phyloP scores from a whole-genome alignment of 2,329 filamentous ascomycete species.

The Corinectria fuckeliana region DNA sequence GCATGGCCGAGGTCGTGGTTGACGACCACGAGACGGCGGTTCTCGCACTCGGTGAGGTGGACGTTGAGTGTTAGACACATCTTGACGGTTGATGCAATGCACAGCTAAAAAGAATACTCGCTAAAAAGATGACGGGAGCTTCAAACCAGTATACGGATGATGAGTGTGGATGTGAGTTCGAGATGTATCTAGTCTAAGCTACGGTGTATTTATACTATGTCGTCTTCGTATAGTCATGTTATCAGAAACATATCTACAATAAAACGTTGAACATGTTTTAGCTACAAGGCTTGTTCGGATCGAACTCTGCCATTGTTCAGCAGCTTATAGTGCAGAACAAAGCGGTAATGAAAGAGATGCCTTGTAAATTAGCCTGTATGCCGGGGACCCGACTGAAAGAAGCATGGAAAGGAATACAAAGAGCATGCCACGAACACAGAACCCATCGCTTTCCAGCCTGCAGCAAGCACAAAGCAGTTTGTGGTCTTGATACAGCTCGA shows the following conservation, averaged over 20 bases:
- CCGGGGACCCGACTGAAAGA: no score
- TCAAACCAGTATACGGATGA: neutral
- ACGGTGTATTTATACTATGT: neutral
- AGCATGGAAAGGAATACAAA: neutral
- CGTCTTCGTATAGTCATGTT: no score
- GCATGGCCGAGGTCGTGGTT: neutral
- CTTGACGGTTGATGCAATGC: neutral
- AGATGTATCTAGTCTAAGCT: neutral
- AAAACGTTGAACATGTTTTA: neutral
- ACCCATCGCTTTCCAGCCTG: no score
- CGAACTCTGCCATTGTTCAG: neutral
- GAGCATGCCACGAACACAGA: no score
- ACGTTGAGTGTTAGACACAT: neutral
- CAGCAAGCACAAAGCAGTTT: no score
- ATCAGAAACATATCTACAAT: neutral
- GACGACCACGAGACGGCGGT: neutral
- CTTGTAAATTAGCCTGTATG: no score
- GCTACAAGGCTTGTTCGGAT: neutral
- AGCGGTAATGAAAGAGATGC: neutral
- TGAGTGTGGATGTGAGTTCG: neutral
- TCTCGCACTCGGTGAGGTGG: conserved; percentile 8
- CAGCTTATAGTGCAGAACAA: neutral
- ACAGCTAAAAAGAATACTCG: no score
- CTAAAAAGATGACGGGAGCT: no score
- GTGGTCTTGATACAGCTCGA: no score